phyloP scores from a whole-genome alignment of 2,329 filamentous ascomycete genomes.

The Penicillium polonicum region DNA sequence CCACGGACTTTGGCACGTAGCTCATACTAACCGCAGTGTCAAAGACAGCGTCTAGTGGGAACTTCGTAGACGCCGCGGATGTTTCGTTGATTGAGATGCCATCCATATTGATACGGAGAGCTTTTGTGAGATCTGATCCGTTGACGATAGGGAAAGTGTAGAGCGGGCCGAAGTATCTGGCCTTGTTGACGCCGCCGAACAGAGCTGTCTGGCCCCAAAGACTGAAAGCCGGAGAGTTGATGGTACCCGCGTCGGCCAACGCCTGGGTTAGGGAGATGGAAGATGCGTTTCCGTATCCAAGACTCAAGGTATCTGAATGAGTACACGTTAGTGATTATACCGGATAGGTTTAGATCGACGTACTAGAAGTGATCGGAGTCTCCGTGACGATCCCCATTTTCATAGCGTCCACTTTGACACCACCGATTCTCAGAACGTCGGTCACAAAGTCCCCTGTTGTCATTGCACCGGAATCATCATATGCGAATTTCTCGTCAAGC shows the following conservation, averaged over 20 bases:
- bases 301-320: neutral
- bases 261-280: neutral
- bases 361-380: neutral
- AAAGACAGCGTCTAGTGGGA: neutral
- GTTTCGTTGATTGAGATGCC: neutral
- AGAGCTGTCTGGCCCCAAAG: neutral
- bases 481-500: neutral
- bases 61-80: neutral
- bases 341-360: neutral
- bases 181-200: conserved; percentile 13
- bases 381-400: neutral
- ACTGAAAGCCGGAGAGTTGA: neutral
- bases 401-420: neutral
- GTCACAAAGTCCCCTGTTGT: neutral
- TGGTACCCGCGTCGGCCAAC: neutral
- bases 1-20: neutral
- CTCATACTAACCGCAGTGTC: neutral
- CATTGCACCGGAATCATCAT: neutral
- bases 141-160: conserved; percentile 10
- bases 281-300: neutral
- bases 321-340: neutral
- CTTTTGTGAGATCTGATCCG: neutral
- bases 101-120: neutral
- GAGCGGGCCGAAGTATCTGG: conserved; percentile 4
- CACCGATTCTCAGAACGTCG: neutral